phyloP scores from a whole-genome alignment of 2,329 filamentous ascomycete genomes.

The Stagonosporopsis rhizophila region DNA sequence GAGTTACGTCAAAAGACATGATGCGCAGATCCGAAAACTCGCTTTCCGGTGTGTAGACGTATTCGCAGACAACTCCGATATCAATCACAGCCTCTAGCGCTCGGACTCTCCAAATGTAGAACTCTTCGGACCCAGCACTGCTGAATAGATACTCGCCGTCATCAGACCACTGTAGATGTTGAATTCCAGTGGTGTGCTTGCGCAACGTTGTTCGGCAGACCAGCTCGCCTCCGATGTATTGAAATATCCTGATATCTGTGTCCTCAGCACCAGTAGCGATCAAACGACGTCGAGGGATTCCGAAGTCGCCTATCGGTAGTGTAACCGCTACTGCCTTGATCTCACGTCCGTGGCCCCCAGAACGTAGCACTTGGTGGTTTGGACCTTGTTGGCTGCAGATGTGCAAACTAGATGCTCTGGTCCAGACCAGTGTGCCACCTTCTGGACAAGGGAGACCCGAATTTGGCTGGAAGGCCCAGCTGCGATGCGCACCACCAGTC shows the following conservation, averaged over 20 bases:
- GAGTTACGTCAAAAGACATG: constrained; percentile 73
- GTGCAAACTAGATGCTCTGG: constrained; percentile 67
- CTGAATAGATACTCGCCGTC: constrained; percentile 78
- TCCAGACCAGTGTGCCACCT: constrained; percentile 72
- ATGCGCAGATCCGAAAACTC: constrained; percentile 75
- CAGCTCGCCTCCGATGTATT: constrained; percentile 47
- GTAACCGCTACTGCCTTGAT: constrained; percentile 70
- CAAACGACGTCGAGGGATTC: constrained; percentile 39
- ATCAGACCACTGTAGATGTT: constrained; percentile 76
- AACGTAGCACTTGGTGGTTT: constrained; percentile 62
- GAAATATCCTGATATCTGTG: constrained; percentile 77
- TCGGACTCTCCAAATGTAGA: constrained; percentile 80
- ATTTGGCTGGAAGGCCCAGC: constrained; percentile 66
- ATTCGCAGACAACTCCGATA: constrained; percentile 62
- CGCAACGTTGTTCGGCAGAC: constrained; percentile 71
- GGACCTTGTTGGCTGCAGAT: constrained; percentile 49
- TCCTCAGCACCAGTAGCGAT: constrained; percentile 75
- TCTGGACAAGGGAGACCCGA: neutral
- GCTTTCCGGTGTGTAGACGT: constrained; percentile 57
- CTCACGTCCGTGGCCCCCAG: constrained; percentile 85
- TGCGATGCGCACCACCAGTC: constrained; percentile 85
- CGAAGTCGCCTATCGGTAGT: neutral
- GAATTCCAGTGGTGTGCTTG: constrained; percentile 82
- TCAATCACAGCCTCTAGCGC: constrained; percentile 59
- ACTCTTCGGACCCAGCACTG: constrained; percentile 84